Conservation (phyloP, 164 flowering plant species). For the Stephania yunnanensis region DNA sequence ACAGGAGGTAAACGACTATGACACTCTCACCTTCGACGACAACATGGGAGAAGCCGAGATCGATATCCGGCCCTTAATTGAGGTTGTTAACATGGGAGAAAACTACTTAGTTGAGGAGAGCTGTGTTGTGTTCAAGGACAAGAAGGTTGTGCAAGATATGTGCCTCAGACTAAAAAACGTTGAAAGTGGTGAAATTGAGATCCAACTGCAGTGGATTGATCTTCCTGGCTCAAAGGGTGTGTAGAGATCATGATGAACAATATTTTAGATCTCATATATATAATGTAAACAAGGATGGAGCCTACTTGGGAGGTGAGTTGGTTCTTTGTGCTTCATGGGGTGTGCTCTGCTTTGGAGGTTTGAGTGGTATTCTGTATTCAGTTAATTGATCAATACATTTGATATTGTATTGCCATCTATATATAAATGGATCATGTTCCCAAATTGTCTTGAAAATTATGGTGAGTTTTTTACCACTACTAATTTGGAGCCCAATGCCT, state of each 20-base stretch:
- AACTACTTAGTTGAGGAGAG: slow-evolving; percentile 73
- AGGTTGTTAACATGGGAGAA: slow-evolving; percentile 42
- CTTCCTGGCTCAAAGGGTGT: slow-evolving; percentile 26
- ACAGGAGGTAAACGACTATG: slow-evolving; percentile 67
- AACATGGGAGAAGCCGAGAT: slow-evolving; percentile 80
- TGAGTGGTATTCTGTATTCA: too few relatives aligned
- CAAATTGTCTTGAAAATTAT: too few relatives aligned
- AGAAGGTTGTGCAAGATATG: slow-evolving; percentile 49
- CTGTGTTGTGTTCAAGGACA: slow-evolving; percentile 36
- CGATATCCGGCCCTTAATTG: slow-evolving; percentile 40
- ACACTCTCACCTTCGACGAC: slow-evolving; percentile 61
- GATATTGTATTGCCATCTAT: too few relatives aligned
- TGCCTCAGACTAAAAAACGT: slow-evolving; percentile 56
- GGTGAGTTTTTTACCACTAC: too few relatives aligned
- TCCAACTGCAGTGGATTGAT: slow-evolving; percentile 61
- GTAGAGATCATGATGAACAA: neutral
- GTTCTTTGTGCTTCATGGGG: too few relatives aligned
- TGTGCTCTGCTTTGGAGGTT: too few relatives aligned
- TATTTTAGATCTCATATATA: neutral
- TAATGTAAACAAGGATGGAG: too few relatives aligned
- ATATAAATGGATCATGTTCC: too few relatives aligned
- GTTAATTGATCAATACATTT: too few relatives aligned
- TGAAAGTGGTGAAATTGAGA: slow-evolving; percentile 71
- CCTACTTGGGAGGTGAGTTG: too few relatives aligned
- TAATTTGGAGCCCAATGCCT: too few relatives aligned